phyloP scores from a whole-genome alignment of 2,329 filamentous ascomycete genomes.

The Exophiala lecanii-corni region DNA sequence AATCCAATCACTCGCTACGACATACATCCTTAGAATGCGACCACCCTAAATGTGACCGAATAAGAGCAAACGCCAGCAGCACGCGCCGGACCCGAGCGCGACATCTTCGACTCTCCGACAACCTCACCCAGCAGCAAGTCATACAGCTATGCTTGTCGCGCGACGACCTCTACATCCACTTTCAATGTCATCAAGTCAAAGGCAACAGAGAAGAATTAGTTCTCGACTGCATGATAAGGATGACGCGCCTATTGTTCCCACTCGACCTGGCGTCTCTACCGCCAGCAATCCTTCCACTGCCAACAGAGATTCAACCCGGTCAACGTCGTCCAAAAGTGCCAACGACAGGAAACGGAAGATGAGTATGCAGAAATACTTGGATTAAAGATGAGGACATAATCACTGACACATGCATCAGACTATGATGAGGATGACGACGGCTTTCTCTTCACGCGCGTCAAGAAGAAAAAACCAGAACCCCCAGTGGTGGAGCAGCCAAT shows the following conservation, averaged over 20 bases:
- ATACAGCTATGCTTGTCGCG: conserved; percentile 31
- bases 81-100: neutral
- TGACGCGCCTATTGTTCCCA: conserved; percentile 21
- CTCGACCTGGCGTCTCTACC: conserved; percentile 12
- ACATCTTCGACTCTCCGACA: neutral
- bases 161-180: conserved; percentile 30
- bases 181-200: conserved; percentile 30
- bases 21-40: conserved; percentile 14
- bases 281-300: conserved; percentile 17
- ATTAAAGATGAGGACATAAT: neutral
- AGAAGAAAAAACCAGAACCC: conserved; percentile 52
- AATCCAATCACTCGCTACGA: conserved; percentile 8
- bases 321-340: conserved; percentile 13
- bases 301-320: neutral
- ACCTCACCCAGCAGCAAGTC: conserved; percentile 1
- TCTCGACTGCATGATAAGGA: conserved; percentile 37
- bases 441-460: conserved; percentile 68
- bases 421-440: conserved; percentile 75
- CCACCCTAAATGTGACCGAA: neutral
- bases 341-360: conserved; percentile 40
- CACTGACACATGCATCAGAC: too few species aligned
- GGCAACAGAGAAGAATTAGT: conserved; percentile 28
- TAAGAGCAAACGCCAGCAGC: conserved; percentile 2
- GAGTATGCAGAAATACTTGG: conserved; percentile 39
- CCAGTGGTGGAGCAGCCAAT: conserved; percentile 11